A percentile compares a stretch with the other conserved stretches of the same genome.
Conservation (phyloP, 805 yeast genomes). For the Hermanozyma aechmeae region DNA sequence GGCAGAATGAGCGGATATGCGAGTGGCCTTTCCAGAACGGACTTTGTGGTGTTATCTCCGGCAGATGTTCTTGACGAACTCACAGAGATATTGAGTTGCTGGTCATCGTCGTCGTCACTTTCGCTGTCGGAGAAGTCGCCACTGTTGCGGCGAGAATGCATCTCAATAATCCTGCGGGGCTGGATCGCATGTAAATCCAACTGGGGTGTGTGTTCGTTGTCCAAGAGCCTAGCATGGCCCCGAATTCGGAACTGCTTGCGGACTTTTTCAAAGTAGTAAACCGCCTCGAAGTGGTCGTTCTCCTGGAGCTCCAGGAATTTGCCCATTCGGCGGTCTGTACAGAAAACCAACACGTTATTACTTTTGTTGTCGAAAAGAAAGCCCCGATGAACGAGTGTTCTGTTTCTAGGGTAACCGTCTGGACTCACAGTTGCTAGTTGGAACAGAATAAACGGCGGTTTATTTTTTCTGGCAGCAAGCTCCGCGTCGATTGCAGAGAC, state of each 20-base stretch:
- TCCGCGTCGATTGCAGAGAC: slow-evolving; percentile 43
- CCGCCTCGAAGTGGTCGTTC: slow-evolving; percentile 61
- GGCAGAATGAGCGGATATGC: no score
- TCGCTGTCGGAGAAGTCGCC: slow-evolving; percentile 9
- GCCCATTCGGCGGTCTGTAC: slow-evolving; percentile 63
- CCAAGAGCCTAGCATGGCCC: slow-evolving; percentile 49
- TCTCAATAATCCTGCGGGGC: slow-evolving; percentile 15
- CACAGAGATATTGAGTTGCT: slow-evolving; percentile 7
- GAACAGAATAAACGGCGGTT: slow-evolving; percentile 47
- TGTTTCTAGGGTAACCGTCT: slow-evolving; percentile 46
- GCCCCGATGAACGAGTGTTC: slow-evolving; percentile 68
- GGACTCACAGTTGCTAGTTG: slow-evolving; percentile 60
- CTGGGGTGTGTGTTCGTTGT: slow-evolving; percentile 20
- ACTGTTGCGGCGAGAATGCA: slow-evolving; percentile 3
- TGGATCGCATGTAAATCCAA: slow-evolving; percentile 22
- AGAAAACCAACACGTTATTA: slow-evolving; percentile 58
- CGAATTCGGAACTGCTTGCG: slow-evolving; percentile 66
- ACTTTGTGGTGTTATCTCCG: no score
- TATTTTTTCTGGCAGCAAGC: slow-evolving; percentile 12
- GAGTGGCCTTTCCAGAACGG: no score
- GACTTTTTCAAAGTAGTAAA: slow-evolving; percentile 56
- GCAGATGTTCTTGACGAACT: slow-evolving; percentile 1
- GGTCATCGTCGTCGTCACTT: slow-evolving; percentile 8
- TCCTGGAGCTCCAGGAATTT: slow-evolving; percentile 45
- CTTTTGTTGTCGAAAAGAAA: slow-evolving; percentile 62